Base-by-base conservation (phyloP, 2,329 filamentous ascomycete genomes). In the Talaromyces sp. region DNA sequence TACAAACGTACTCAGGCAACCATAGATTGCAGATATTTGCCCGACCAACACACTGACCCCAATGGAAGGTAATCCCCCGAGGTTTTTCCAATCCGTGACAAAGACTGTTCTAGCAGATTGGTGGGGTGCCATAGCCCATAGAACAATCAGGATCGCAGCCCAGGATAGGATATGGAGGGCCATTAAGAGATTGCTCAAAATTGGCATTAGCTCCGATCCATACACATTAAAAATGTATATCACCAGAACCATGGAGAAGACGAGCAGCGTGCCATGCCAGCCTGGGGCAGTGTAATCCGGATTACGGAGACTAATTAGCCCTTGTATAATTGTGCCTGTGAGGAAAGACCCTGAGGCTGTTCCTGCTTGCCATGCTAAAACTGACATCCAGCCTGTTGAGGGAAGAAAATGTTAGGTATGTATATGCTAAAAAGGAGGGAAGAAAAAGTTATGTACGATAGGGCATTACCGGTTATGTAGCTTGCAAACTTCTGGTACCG, bases 401-500 rank as follows among this genome's bases (percentile, higher is more conserved):
- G 17, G 58, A 21, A 58, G 9, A 21, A 14, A 10, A 26, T 17
- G 49, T 32, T 53, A 57, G 46, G n/a, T 46, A 50, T 10, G 17
- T 29, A 41, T 19, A 38, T 38, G 11, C n/a, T 1, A 17, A 11
- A 24, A 19, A 24, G 14, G 2, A 21, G 31, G 9, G 19, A 9
- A 9, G 7, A 38, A 7, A 38, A n/a, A 14, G 32, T n/a, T n/a
- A 35, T 17, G 7, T 13, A 17, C 32, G 14, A 35, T 5, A 17
- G 32, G 32, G 32, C 3, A 35, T 55, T 60, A 75, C 78, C 82
- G 51, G 79, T 78, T 17, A 82, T 68, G 65, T 86, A 87, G 62
- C 81, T 84, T 1, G 85, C 71, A 38, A 81, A 77, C 59, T 81
- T 83, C 64, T 85, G 82, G 56, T 77, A 75, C 50, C 71, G 69